Percentiles rank a stretch among this genome's conserved stretches.
Conservation (phyloP, 306 rosid genomes). For the Prunus mume region DNA sequence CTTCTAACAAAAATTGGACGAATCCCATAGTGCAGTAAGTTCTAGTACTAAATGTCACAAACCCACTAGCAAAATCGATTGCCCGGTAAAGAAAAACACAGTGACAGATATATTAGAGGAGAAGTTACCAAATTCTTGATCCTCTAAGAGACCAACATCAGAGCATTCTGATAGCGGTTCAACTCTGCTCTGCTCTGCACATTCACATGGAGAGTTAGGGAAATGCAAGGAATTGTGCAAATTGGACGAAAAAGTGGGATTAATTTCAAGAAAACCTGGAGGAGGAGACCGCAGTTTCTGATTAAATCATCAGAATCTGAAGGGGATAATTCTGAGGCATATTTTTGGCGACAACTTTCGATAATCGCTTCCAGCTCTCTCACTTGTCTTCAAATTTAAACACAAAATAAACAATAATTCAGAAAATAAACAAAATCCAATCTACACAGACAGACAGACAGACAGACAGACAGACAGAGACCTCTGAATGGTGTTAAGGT, state of each 20-base stretch:
- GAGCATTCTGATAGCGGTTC: conserved; percentile 54
- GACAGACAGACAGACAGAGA: conserved; percentile 18
- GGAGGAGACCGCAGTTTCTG: conserved; percentile 43
- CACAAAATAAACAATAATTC: conserved; percentile 3
- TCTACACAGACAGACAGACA: background rate
- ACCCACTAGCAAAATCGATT: background rate
- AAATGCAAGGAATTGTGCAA: background rate
- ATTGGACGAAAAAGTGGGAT: background rate
- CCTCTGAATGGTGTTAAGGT: conserved; percentile 44
- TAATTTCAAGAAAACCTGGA: conserved; percentile 39
- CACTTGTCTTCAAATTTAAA: conserved; percentile 37
- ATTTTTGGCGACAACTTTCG: conserved; percentile 15
- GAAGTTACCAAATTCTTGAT: conserved; percentile 45
- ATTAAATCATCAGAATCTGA: conserved; percentile 37
- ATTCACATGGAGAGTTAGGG: background rate
- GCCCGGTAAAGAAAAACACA: background rate
- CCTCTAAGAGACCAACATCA: conserved; percentile 28
- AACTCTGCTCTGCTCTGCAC: conserved; percentile 51
- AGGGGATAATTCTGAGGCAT: conserved; percentile 29
- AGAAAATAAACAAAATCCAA: background rate
- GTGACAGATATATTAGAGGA: background rate
- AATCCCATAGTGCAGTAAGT: background rate
- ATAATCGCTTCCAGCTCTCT: conserved; percentile 46
- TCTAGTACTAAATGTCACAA: background rate
- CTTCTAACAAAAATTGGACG: conserved; percentile 34